Base-by-base conservation (phyloP, 768 basidiomycete genomes). In the Hemileccinum impolitum region DNA sequence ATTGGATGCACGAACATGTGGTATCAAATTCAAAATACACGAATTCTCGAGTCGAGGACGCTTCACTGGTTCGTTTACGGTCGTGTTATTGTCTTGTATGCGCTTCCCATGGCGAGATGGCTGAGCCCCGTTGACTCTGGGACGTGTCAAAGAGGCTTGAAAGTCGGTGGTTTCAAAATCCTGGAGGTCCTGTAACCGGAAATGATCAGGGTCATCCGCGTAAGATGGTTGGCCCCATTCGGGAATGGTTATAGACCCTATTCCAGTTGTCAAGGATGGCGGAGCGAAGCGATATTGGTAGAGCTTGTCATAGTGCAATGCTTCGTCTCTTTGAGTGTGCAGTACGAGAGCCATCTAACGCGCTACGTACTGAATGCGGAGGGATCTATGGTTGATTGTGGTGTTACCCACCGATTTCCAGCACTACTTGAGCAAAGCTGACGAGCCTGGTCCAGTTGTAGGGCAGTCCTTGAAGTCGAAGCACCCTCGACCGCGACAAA, bases 111-210 rank as follows among this genome's bases (percentile, higher is more conserved):
- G 47, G 21, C 18, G 47, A 48, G 35, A 25, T 12, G 35, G 30
- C 19, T 28, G 41, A 1, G 11, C 26, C 8, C n/a, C 3, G 6
- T 1, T 36, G 4, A 6, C n/a, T 19, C 39, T 31, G 6, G 26
- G 15, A 35, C 23, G 39, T 36, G 47, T 40, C 34, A 59, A 14
- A 43, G 36, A 41, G 31, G 39, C 38, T 34, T 42, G 45, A 35
- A 74, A 60, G 47, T 73, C 61, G 17, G 72, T 70, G 21, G 58
- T 67, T 37, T 64, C 42, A 45, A 80, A 81, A 14, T 77, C 75
- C 39, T 74, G 72, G 48, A 81, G 63, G 17, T 72, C 70, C 18
- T 59, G 51, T 14, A 77, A 41, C 26, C 51, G 53, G 43, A 70
- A 71, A 26, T 70, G 26, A 39, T 78, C 76, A 13, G 66, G 51